Conservation (phyloP, 2,329 filamentous ascomycete species). For the Trichoderma sp. region DNA sequence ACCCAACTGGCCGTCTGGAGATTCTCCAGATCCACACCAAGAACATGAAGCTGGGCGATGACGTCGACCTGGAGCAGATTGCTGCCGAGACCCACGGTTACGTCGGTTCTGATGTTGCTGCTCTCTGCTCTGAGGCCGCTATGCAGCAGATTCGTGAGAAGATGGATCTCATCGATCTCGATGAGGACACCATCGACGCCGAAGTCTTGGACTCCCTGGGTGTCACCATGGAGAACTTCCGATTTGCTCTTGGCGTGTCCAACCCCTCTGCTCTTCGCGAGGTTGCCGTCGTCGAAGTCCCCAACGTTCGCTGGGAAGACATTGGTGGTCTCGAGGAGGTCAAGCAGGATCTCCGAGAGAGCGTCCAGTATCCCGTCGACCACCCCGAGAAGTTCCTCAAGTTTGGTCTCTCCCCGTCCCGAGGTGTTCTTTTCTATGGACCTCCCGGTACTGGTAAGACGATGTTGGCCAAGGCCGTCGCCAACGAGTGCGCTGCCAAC, state of each 20-base stretch:
- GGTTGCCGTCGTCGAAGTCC: slow-evolving; percentile 97
- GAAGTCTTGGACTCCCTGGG: slow-evolving; percentile 97
- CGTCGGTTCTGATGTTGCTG: slow-evolving; percentile 96
- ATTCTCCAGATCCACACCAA: slow-evolving; percentile 99
- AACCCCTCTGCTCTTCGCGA: slow-evolving; percentile 98
- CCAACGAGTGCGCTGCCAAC: slow-evolving; percentile 98
- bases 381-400: slow-evolving; percentile 99
- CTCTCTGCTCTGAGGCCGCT: slow-evolving; percentile 96
- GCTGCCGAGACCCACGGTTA: slow-evolving; percentile 98
- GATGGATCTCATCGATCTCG: slow-evolving; percentile 99
- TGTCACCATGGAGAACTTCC: slow-evolving; percentile 99
- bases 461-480: slow-evolving; percentile 97
- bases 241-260: slow-evolving; percentile 94
- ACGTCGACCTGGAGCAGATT: slow-evolving; percentile 95
- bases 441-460: slow-evolving; percentile 99
- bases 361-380: slow-evolving; percentile 97
- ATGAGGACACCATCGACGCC: slow-evolving; percentile 98
- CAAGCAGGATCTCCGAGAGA: slow-evolving; percentile 99
- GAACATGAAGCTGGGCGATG: slow-evolving; percentile 99
- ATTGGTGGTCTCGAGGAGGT: slow-evolving; percentile 97
- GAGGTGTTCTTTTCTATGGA: slow-evolving; percentile 98
- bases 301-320: slow-evolving; percentile 99
- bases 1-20: slow-evolving; percentile 96
- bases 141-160: slow-evolving; percentile 99
- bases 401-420: slow-evolving; percentile 95